Conservation (phyloP, 768 basidiomycete genomes). For the Hirschioporus abietinus region DNA sequence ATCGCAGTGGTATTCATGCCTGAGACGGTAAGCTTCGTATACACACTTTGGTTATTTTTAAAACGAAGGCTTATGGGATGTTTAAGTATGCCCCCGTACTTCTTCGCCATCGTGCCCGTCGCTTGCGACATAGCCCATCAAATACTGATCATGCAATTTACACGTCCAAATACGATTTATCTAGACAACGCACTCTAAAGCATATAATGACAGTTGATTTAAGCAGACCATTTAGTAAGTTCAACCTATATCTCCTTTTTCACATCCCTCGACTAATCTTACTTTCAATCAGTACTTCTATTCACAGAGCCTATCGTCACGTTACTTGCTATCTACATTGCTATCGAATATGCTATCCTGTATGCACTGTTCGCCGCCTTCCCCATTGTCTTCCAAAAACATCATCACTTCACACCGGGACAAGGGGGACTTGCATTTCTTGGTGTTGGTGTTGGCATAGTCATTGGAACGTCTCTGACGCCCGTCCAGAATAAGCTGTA, state of each 20-base stretch:
- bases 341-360: slow-evolving; percentile 56
- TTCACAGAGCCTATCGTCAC: slow-evolving; percentile 61
- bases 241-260: slow-evolving; percentile 9
- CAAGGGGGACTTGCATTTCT: slow-evolving; percentile 58
- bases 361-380: slow-evolving; percentile 63
- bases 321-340: slow-evolving; percentile 50
- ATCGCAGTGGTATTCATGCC: slow-evolving; percentile 44
- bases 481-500: slow-evolving; percentile 53
- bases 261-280: neutral
- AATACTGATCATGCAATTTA: neutral
- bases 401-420: slow-evolving; percentile 47
- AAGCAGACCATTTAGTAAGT: slow-evolving; percentile 48
- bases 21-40: slow-evolving; percentile 44
- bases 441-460: slow-evolving; percentile 55
- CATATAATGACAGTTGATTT: slow-evolving; percentile 45
- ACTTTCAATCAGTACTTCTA: slow-evolving; percentile 42
- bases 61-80: neutral
- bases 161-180: slow-evolving; percentile 44
- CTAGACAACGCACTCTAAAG: slow-evolving; percentile 35
- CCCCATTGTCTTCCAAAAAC: slow-evolving; percentile 53
- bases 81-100: slow-evolving; percentile 55
- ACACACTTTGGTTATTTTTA: neutral
- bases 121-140: slow-evolving; percentile 39
- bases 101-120: slow-evolving; percentile 45
- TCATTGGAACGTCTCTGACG: slow-evolving; percentile 44